Evolutionary conservation across 2,329 filamentous ascomycete genomes (phyloP), one percentile per base, ranked within the genome.

Genomic region (Chaetomium sp.): DNA sequence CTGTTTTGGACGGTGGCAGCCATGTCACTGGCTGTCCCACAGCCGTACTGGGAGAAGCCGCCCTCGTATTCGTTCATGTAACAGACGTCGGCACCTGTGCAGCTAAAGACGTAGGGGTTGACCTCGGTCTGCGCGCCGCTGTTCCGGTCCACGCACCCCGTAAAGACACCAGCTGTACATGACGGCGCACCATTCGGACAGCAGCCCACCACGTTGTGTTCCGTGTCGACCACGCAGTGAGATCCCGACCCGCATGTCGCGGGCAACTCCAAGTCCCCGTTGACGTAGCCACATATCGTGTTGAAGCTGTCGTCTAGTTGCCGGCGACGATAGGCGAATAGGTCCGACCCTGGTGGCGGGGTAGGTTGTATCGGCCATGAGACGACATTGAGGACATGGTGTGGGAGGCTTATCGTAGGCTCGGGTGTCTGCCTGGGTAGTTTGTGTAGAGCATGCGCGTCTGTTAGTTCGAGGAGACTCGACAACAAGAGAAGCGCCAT

Each of bases 281-380:
- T 81, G 70, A 87, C 78, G 73, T 81, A 87, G 50, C 85, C 85
- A 69, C 85, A 87, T 63, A 87, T 72, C 19, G 84, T 87, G 73
- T 85, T 85, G 31, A 56, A 56, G 53, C 31, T 56, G 60, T 76
- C 71, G 29, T 74, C 65, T 3, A 55, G 71, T 65, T 82, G 78
- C 47, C 80, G 78, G 54, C 77, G 78, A 57, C 73, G 70, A 53
- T 78, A 70, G 12, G 77, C 74, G 49, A 71, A 73, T 50, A 75
- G 75, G 57, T 75, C 70, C 4, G 72, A 38, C 1, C 51, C 65
- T 12, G 81, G 80, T 19, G 77, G 73, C 2, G 77, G 76, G 12
- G 83, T 83, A 1, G 80, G 78, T 7, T 70, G 63, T 4, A 72
- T 71, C 16, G 75, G 74, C 70, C 71, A 77, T n/a, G 75, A 69